These are phyloP conservation scores for Xylona heveae DNA, from an alignment of 495 filamentous ascomycete species.

Conservation along the genomic window DNA sequence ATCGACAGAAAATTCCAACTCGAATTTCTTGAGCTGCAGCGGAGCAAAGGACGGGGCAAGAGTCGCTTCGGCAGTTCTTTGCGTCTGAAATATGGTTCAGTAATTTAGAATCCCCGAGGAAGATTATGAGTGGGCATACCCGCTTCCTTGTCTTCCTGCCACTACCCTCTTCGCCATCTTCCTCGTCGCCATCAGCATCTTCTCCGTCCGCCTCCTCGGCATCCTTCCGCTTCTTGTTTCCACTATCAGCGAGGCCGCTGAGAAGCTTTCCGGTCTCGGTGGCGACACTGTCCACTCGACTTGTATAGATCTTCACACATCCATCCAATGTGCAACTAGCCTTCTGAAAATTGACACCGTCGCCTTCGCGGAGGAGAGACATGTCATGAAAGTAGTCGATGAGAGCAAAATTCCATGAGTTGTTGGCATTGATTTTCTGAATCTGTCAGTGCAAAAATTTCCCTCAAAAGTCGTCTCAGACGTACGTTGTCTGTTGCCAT, in stretches of 20 bases:
- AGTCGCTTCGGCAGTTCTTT: constrained; percentile 79
- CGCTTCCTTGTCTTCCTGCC: constrained; percentile 62
- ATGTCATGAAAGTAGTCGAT: constrained; percentile 99
- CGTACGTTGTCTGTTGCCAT: constrained; percentile 84
- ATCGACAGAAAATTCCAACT: constrained; percentile 91
- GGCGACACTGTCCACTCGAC: constrained; percentile 91
- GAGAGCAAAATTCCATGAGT: constrained; percentile 97
- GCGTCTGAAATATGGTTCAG: constrained; percentile 25
- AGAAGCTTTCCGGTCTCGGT: constrained; percentile 92
- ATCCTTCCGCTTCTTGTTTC: constrained; percentile 46
- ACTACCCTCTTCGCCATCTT: constrained; percentile 55
- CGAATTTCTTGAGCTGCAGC: constrained; percentile 87
- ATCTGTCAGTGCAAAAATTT: constrained; percentile 3
- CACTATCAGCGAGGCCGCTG: constrained; percentile 83
- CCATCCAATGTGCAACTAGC: constrained; percentile 96
- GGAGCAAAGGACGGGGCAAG: constrained; percentile 72
- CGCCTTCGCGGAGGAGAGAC: constrained; percentile 88
- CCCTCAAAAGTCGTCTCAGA: not conserved
- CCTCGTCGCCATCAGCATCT: constrained; percentile 44
- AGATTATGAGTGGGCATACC: constrained; percentile 11
- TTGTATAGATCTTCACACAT: constrained; percentile 98
- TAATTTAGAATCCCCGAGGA: not conserved
- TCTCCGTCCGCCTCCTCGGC: constrained; percentile 37
- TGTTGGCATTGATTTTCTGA: constrained; percentile 89
- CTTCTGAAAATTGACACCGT: constrained; percentile 96